Base-by-base conservation (phyloP, 148 eudicot species). In the Beta vulgaris region DNA sequence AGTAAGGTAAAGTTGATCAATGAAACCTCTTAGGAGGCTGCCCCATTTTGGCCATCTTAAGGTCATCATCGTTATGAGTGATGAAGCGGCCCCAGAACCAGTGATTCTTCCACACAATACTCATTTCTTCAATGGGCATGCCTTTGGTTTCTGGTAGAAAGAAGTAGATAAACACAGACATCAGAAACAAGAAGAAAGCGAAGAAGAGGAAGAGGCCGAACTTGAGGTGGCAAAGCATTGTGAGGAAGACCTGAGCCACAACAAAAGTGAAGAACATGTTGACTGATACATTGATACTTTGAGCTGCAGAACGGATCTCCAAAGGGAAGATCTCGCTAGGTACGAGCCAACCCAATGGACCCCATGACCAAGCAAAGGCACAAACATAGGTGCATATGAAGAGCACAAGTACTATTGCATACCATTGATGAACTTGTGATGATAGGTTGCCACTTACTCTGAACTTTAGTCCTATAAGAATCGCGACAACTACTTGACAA, bases 291-390 rank as follows among this genome's bases (percentile, higher is more conserved):
- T 82, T 88, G 60, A 91, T 69, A 71, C 93, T 87, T 64, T 91
- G 93, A 0, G 91, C 97, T 0, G 93, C 90, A 0, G 97, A 89
- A 10, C 93, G 84, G 62, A 91, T 91, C 55, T 91, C 97, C 6
- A 91, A 80, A 3, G 97, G 93, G 77, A 91, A 91, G 43, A 91
- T 87, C 79, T 91, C 97, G 55, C 90, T 87, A 3, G 97, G 97
- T 1, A 89, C 93, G 10, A 91, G 72, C 91, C 97, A 91, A 0
- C 90, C 90, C 0, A 91, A 86, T 1, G 93, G 93, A 0, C 97
- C 97, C 91, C 97, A 91, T 15, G 93, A 91, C 97, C 97, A 89
- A 1, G 97, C 93, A 59, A 91, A 91, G 4, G 90, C 97, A 2
- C 88, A 72, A 8, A 91, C 93, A 35, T 87, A 88, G 31, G 89